phyloP scores from a whole-genome alignment of 208 protist species.

The Wallacemonas sp. region DNA sequence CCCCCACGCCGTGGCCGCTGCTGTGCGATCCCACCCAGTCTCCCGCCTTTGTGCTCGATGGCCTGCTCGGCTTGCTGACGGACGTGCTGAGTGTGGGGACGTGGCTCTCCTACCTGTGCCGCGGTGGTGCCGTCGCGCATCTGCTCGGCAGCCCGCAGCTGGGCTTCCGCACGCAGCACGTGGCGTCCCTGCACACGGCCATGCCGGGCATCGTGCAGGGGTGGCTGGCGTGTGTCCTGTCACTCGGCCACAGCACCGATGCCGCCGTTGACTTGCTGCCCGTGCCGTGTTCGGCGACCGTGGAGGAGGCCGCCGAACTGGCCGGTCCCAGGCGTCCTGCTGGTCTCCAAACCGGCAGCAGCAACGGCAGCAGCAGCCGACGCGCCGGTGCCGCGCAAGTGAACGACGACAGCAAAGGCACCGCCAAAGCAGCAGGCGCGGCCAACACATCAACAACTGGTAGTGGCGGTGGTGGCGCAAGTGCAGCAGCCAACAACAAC shows the following conservation, averaged over 20 bases:
- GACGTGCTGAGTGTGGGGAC: constrained; percentile 67
- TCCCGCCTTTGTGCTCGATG: constrained; percentile 69
- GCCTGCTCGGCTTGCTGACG: constrained; percentile 55
- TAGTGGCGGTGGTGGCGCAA: not conserved
- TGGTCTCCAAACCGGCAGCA: not conserved
- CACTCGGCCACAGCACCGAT: constrained; percentile 38
- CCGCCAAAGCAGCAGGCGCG: no score
- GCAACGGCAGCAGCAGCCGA: not conserved
- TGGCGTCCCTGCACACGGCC: constrained; percentile 55
- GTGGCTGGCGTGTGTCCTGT: constrained; percentile 62
- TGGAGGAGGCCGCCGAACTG: constrained; percentile 6
- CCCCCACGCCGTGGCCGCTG: constrained; percentile 15
- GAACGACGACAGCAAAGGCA: no score
- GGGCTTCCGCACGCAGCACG: constrained; percentile 65
- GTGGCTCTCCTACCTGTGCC: constrained; percentile 71
- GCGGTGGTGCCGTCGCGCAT: constrained; percentile 59
- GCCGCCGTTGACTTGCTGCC: constrained; percentile 33
- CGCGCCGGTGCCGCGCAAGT: constrained; percentile 16
- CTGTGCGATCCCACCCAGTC: constrained; percentile 37
- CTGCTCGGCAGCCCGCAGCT: constrained; percentile 45
- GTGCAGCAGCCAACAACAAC: no score
- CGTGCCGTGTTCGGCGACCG: not conserved
- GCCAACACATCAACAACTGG: constrained; percentile 8
- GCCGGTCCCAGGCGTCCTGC: not conserved
- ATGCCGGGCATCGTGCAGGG: constrained; percentile 66